Evolutionary conservation across 192 early-diverging fungal genomes (phyloP).

Genomic region (Coemansia sp.): DNA sequence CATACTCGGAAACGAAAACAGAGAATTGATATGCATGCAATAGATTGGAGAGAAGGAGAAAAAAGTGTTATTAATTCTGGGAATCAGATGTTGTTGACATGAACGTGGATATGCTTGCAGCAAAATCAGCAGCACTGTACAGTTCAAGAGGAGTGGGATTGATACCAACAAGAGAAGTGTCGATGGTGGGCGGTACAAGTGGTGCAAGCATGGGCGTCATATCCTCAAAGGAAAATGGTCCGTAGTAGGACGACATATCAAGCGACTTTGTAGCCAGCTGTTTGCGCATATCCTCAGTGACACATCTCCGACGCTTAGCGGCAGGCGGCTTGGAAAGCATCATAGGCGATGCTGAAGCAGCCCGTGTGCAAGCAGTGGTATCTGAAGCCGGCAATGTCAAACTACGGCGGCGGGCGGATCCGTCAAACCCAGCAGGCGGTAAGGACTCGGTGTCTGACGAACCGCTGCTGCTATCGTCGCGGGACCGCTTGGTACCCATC

Average conservation of each 20-base stretch:
- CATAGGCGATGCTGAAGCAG: conserved; percentile 43
- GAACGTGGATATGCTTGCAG: conserved; percentile 36
- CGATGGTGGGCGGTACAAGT: conserved; percentile 10
- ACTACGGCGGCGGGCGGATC: conserved; percentile 39
- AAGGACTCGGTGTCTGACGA: conserved; percentile 21
- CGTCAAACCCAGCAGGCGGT: conserved; percentile 27
- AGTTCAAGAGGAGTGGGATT: conserved; percentile 28
- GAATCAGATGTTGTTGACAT: conserved; percentile 13
- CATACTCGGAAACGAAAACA: neutral
- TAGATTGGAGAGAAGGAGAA: neutral
- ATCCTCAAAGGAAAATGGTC: neutral
- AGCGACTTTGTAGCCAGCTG: conserved; percentile 34
- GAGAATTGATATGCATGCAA: neutral
- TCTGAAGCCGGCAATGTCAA: conserved; percentile 31
- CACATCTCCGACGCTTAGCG: conserved; percentile 50
- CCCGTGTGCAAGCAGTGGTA: conserved; percentile 2
- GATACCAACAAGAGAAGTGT: neutral
- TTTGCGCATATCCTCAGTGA: conserved; percentile 47
- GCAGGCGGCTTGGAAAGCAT: conserved; percentile 12
- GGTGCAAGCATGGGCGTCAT: conserved; percentile 26
- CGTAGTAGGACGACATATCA: conserved; percentile 1
- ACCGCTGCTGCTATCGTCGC: conserved; percentile 22
- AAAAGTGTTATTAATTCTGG: neutral
- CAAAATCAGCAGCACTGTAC: conserved; percentile 36
- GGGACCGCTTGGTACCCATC: conserved; percentile 32